These are phyloP conservation scores for Melampsora occidentalis DNA, from an alignment of 1,284 basidiomycete species.

Conservation along the genomic window DNA sequence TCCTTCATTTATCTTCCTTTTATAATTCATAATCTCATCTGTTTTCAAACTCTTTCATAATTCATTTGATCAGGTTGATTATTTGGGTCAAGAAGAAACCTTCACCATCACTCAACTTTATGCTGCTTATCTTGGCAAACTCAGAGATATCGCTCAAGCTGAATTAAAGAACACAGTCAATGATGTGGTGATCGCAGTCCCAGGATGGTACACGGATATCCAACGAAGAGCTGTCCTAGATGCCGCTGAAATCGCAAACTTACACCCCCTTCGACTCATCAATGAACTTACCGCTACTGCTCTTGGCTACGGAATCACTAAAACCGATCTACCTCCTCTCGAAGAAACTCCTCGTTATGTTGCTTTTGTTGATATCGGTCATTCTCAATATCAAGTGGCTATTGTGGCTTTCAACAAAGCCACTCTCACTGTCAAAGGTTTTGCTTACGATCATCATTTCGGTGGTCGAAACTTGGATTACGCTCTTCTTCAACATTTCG, in stretches of 20 bases:
- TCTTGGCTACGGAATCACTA: constrained; percentile 93
- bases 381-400: constrained; percentile 77
- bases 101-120: constrained; percentile 84
- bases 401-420: constrained; percentile 90
- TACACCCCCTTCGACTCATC: constrained; percentile 85
- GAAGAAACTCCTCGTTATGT: constrained; percentile 76
- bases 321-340: constrained; percentile 78
- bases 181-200: constrained; percentile 88
- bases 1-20: constrained; percentile 42
- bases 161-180: constrained; percentile 81
- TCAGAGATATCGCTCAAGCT: constrained; percentile 74
- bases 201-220: constrained; percentile 88
- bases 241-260: constrained; percentile 78
- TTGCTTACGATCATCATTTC: constrained; percentile 82
- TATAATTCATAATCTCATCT: constrained; percentile 3
- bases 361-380: constrained; percentile 87
- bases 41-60: constrained; percentile 1
- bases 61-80: constrained; percentile 65
- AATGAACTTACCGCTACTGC: constrained; percentile 91
- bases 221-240: constrained; percentile 83
- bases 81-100: constrained; percentile 71
- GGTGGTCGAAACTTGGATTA: constrained; percentile 91
- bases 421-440: constrained; percentile 75
- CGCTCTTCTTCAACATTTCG: constrained; percentile 79
- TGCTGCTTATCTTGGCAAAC: constrained; percentile 78